Conservation (phyloP, 2,329 filamentous ascomycete genomes). For the Teratosphaeriaceae sp. region DNA sequence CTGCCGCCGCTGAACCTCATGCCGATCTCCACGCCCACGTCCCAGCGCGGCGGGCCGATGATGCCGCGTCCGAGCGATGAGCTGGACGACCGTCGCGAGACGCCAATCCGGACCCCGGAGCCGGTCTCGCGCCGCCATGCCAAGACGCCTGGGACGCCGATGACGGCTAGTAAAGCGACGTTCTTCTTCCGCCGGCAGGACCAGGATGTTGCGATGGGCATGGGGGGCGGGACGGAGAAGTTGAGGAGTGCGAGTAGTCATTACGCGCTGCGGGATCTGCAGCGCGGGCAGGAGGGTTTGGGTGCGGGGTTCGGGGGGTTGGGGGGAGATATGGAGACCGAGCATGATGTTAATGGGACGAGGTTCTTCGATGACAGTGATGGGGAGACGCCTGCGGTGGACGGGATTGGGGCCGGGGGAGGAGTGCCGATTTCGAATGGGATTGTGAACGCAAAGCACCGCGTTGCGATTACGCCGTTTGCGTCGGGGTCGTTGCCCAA, state of each 20-base stretch:
- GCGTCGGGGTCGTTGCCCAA: constrained; percentile 53
- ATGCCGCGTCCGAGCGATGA: constrained; percentile 56
- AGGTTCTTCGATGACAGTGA: constrained; percentile 28
- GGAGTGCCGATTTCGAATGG: no score
- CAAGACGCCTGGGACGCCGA: constrained; percentile 90
- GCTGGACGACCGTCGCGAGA: constrained; percentile 44
- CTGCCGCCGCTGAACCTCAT: constrained; percentile 85
- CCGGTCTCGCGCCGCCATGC: constrained; percentile 54
- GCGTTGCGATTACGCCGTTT: constrained; percentile 54
- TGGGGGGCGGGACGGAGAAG: no score
- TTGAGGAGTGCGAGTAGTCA: constrained; percentile 75
- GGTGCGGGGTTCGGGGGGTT: constrained; percentile 17
- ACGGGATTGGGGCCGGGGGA: no score
- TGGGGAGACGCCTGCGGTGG: constrained; percentile 19
- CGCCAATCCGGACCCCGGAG: constrained; percentile 58
- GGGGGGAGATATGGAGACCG: no score
- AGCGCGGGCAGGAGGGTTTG: constrained; percentile 4
- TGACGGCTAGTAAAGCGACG: constrained; percentile 91
- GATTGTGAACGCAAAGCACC: constrained; percentile 31
- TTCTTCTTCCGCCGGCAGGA: constrained; percentile 64
- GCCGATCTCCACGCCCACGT: constrained; percentile 49
- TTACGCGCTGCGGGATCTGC: constrained; percentile 51
- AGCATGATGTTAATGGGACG: no score
- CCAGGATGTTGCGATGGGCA: constrained; percentile 46
- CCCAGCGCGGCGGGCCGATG: constrained; percentile 60